These are phyloP conservation scores for Xylaria sp. DNA, from an alignment of 495 filamentous ascomycete species.

Conservation along the genomic window DNA sequence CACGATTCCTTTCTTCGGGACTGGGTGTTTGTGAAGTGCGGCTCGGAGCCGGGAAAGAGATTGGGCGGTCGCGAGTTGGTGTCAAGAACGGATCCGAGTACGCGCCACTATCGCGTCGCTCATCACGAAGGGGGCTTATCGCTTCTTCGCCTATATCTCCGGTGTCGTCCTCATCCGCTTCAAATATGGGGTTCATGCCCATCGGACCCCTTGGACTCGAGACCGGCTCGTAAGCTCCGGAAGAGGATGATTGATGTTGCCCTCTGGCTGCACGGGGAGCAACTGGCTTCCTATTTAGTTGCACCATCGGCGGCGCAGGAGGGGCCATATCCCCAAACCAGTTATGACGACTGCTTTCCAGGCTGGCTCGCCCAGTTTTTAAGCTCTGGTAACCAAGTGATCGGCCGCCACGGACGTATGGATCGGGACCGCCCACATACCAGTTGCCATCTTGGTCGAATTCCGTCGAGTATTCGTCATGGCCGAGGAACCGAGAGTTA, in stretches of 20 bases:
- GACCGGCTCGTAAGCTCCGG: conserved; percentile 37
- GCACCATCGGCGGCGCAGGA: conserved; percentile 21
- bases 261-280: conserved; percentile 31
- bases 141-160: conserved; percentile 36
- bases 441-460: conserved; percentile 44
- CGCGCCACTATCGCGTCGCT: conserved; percentile 32
- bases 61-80: conserved; percentile 36
- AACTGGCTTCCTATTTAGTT: conserved; percentile 36
- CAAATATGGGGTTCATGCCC: conserved; percentile 63
- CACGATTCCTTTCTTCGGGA: conserved; percentile 37
- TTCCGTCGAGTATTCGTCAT: conserved; percentile 67
- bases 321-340: conserved; percentile 36
- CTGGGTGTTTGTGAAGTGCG: conserved; percentile 36
- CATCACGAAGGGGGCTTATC: conserved; percentile 32
- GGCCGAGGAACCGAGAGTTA: conserved; percentile 40
- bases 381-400: conserved; percentile 55
- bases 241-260: conserved; percentile 23
- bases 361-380: conserved; percentile 35
- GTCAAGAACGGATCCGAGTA: conserved; percentile 54
- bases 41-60: conserved; percentile 37
- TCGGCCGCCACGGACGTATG: conserved; percentile 46
- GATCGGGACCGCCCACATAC: conserved; percentile 53
- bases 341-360: conserved; percentile 31
- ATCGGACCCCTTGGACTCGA: conserved; percentile 34
- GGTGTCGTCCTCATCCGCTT: conserved; percentile 72